Conservation (phyloP, 495 filamentous ascomycete species). For the Xylaria venustula region DNA sequence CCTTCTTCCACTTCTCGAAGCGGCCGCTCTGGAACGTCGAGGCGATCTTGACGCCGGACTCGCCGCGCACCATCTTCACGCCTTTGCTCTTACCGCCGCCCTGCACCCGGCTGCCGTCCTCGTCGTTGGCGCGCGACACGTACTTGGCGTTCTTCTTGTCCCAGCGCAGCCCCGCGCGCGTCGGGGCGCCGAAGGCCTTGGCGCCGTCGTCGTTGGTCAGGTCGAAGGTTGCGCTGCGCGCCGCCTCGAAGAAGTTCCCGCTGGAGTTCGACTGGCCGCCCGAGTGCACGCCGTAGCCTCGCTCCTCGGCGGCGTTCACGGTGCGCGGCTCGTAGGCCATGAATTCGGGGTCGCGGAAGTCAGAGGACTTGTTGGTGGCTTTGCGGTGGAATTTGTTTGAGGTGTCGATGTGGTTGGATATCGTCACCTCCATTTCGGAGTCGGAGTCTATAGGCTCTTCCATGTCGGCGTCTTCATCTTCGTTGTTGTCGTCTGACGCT, state of each 20-base stretch:
- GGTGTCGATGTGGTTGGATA: constrained; percentile 54
- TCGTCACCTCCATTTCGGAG: constrained; percentile 77
- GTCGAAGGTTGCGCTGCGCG: constrained; percentile 83
- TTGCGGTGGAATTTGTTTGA: constrained; percentile 32
- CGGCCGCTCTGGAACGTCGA: constrained; percentile 89
- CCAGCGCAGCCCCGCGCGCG: constrained; percentile 79
- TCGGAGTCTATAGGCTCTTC: constrained; percentile 69
- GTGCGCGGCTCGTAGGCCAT: constrained; percentile 88
- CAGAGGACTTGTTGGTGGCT: constrained; percentile 30
- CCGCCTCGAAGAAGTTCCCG: constrained; percentile 76
- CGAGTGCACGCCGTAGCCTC: constrained; percentile 87
- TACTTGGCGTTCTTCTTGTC: constrained; percentile 97
- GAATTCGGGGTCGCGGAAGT: constrained; percentile 82
- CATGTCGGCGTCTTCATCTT: constrained; percentile 22
- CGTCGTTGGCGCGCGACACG: constrained; percentile 83
- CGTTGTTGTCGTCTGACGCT: constrained; percentile 14
- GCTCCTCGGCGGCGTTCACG: constrained; percentile 77
- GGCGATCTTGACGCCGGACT: constrained; percentile 93
- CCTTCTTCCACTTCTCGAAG: constrained; percentile 86
- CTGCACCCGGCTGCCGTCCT: constrained; percentile 80
- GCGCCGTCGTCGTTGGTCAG: constrained; percentile 80
- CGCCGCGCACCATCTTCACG: constrained; percentile 78
- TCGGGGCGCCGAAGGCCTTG: constrained; percentile 70
- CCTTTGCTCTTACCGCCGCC: constrained; percentile 67
- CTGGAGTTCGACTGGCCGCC: constrained; percentile 59